Conservation (phyloP, 768 basidiomycete genomes). For the Ramaria sp. region DNA sequence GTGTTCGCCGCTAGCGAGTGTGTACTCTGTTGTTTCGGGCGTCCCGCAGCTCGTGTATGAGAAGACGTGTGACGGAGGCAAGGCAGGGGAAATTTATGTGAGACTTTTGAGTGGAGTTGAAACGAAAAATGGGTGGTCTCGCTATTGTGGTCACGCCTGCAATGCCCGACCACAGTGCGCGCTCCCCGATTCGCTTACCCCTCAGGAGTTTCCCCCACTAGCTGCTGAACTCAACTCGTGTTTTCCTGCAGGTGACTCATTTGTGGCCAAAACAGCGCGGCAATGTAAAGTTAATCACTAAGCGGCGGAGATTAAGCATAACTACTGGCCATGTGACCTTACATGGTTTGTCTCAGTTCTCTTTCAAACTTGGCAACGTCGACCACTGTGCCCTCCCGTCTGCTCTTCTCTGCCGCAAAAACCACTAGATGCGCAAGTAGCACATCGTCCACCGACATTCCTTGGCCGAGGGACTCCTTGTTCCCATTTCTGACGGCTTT, state of each 20-base stretch:
- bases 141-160: no score
- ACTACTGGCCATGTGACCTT: no score
- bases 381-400: slow-evolving; percentile 57
- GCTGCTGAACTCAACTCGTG: no score
- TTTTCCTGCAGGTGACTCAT: no score
- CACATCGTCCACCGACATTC: slow-evolving; percentile 57
- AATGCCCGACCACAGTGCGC: no score
- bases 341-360: slow-evolving; percentile 8
- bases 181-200: no score
- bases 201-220: no score
- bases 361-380: slow-evolving; percentile 60
- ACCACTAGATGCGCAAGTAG: slow-evolving; percentile 73
- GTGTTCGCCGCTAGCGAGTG: background rate
- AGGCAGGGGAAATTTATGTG: background rate
- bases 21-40: background rate
- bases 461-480: slow-evolving; percentile 45
- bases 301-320: no score
- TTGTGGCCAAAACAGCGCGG: no score
- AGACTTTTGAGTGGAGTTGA: background rate
- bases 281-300: no score
- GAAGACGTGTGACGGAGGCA: background rate
- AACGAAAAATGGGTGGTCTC: no score
- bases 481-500: slow-evolving; percentile 56
- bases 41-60: background rate
- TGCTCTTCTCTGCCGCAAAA: slow-evolving; percentile 78